Conservation (phyloP, 805 yeast species). For the Candida morakotiae region DNA sequence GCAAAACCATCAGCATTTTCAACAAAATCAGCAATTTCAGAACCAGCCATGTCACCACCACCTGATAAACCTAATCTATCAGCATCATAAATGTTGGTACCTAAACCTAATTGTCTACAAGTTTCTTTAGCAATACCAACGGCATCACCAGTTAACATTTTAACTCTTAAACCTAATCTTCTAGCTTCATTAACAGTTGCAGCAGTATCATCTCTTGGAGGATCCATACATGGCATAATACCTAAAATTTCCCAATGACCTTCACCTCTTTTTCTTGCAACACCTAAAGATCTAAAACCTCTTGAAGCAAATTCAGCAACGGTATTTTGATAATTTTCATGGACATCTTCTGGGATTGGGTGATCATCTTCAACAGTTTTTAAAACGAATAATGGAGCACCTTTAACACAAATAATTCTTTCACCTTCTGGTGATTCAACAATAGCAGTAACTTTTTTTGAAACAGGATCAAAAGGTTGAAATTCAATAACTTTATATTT, state of each 20-base stretch:
- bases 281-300: slow-evolving; percentile 98
- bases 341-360: slow-evolving; percentile 90
- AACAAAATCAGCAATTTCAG: slow-evolving; percentile 95
- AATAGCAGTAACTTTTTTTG: slow-evolving; percentile 92
- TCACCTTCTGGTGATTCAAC: slow-evolving; percentile 96
- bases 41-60: slow-evolving; percentile 93
- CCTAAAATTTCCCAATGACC: slow-evolving; percentile 98
- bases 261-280: slow-evolving; percentile 97
- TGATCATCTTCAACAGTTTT: slow-evolving; percentile 97
- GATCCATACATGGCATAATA: slow-evolving; percentile 98
- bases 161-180: slow-evolving; percentile 86
- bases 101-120: slow-evolving; percentile 95
- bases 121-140: slow-evolving; percentile 99
- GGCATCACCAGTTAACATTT: slow-evolving; percentile 99
- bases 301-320: slow-evolving; percentile 97
- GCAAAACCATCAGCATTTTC: slow-evolving; percentile 98
- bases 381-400: slow-evolving; percentile 96
- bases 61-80: slow-evolving; percentile 96
- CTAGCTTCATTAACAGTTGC: slow-evolving; percentile 90
- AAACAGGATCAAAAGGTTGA: slow-evolving; percentile 97
- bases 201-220: slow-evolving; percentile 98
- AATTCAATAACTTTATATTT: slow-evolving; percentile 93
- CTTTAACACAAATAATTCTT: slow-evolving; percentile 92
- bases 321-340: slow-evolving; percentile 92
- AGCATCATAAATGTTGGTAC: slow-evolving; percentile 94